Evolutionary conservation across 2,329 filamentous ascomycete species (phyloP).

Genomic region (Dothistroma septosporum): DNA sequence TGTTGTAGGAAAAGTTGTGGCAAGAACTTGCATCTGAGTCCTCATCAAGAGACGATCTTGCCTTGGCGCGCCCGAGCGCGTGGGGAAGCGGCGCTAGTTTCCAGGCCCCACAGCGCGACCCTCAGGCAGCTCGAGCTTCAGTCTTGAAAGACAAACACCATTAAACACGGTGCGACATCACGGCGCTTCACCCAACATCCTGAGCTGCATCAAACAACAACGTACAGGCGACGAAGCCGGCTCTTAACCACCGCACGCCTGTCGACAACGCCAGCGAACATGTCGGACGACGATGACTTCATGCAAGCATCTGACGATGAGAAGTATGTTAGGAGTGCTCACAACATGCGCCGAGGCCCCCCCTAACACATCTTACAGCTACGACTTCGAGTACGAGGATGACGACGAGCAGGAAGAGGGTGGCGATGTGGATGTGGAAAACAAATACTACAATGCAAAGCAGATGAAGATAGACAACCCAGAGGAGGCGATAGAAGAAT

Average conservation of each 20-base stretch:
- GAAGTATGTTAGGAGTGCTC: constrained; percentile 54
- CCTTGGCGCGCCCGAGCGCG: constrained; percentile 1
- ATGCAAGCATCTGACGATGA: constrained; percentile 90
- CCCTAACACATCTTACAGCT: constrained; percentile 46
- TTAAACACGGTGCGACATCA: not conserved
- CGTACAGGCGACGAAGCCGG: constrained; percentile 9
- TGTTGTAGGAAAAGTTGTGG: too few relatives aligned
- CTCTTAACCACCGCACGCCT: not conserved
- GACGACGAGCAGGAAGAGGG: constrained; percentile 84
- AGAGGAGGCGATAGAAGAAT: constrained; percentile 84
- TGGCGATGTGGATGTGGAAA: constrained; percentile 92
- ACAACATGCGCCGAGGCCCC: constrained; percentile 10
- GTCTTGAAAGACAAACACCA: constrained; percentile 2
- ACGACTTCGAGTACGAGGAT: constrained; percentile 97
- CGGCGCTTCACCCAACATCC: not conserved
- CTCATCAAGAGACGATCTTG: not conserved
- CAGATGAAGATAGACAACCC: constrained; percentile 86
- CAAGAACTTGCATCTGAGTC: constrained; percentile 1
- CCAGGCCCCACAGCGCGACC: not conserved
- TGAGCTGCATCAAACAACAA: not conserved
- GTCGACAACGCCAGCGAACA: constrained; percentile 39
- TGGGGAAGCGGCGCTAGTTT: not conserved
- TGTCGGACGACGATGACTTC: constrained; percentile 86
- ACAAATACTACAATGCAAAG: constrained; percentile 99
- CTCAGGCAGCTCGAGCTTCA: not conserved